These are phyloP conservation scores for Exophiala bonariae DNA, from an alignment of 2,329 filamentous ascomycete genomes.

Conservation along the genomic window DNA sequence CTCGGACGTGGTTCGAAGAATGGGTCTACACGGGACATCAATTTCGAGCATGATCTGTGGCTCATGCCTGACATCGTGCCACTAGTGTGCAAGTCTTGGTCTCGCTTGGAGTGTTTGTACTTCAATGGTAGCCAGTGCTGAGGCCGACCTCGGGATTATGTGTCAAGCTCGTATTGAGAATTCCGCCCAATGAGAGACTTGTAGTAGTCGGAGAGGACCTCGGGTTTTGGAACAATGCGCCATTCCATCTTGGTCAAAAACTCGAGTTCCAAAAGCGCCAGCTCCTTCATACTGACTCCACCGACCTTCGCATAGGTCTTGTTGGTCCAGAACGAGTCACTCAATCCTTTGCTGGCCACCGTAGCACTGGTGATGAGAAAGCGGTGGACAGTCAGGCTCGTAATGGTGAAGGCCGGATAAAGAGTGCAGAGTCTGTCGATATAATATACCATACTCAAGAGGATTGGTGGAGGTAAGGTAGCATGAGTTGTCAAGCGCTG, in stretches of 20 bases:
- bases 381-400: slow-evolving; percentile 92
- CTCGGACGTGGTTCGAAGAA: too few relatives aligned
- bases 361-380: slow-evolving; percentile 96
- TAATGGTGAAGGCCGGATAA: slow-evolving; percentile 94
- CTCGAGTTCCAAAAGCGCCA: slow-evolving; percentile 89
- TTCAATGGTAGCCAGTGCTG: too few relatives aligned
- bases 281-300: slow-evolving; percentile 83
- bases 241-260: slow-evolving; percentile 91
- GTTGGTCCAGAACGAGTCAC: slow-evolving; percentile 98
- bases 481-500: slow-evolving; percentile 91
- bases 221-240: slow-evolving; percentile 94
- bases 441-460: slow-evolving; percentile 99
- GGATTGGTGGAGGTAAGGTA: slow-evolving; percentile 84
- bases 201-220: slow-evolving; percentile 92
- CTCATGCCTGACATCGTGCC: too few relatives aligned
- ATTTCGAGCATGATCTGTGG: too few relatives aligned
- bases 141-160: too few relatives aligned
- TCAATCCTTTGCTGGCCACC: slow-evolving; percentile 92
- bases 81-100: too few relatives aligned
- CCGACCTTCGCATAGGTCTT: slow-evolving; percentile 92
- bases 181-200: slow-evolving; percentile 74
- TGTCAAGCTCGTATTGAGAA: slow-evolving; percentile 58
- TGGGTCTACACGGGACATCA: too few relatives aligned
- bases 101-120: too few relatives aligned
- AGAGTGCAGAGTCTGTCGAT: slow-evolving; percentile 91